A percentile compares a stretch with the other conserved stretches of the same genome.
Evolutionary conservation across 441 rosid species (phyloP).

Genomic region (Theobroma grandiflorum): DNA sequence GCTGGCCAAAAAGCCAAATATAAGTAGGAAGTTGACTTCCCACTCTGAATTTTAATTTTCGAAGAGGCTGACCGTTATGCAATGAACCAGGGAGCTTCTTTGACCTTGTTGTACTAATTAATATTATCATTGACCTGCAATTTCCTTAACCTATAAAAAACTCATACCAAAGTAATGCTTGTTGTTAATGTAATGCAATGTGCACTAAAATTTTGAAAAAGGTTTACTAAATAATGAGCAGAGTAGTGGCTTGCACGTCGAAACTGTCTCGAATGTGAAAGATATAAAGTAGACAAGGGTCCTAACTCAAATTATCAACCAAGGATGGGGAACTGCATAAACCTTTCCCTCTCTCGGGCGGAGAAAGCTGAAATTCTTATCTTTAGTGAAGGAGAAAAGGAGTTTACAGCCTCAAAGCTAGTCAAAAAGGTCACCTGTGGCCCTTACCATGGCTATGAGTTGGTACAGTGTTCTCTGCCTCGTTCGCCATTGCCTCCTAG

Average conservation of each 20-base stretch:
- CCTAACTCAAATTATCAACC: constrained; percentile 15
- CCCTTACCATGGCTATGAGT: constrained; percentile 25
- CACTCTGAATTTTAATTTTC: background rate
- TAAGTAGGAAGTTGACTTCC: background rate
- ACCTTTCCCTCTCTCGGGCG: constrained; percentile 27
- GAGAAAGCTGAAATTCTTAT: constrained; percentile 34
- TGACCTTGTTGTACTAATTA: background rate
- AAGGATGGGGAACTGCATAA: constrained; percentile 56
- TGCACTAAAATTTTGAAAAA: background rate
- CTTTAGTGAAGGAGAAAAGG: constrained; percentile 36
- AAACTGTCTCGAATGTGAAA: constrained; percentile 29
- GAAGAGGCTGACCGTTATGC: background rate
- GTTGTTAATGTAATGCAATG: background rate
- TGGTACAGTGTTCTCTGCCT: constrained; percentile 34
- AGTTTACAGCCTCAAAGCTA: constrained; percentile 32
- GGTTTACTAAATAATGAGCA: background rate
- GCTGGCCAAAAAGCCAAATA: background rate
- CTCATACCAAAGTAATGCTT: background rate
- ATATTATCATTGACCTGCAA: background rate
- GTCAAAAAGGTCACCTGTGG: constrained; percentile 37
- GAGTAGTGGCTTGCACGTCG: constrained; percentile 55
- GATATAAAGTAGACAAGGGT: background rate
- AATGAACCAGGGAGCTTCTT: background rate
- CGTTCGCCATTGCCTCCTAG: constrained; percentile 33
- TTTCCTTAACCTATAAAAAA: background rate